phyloP scores from a whole-genome alignment of 148 eudicot genomes.

The Rhododendron henanense region DNA sequence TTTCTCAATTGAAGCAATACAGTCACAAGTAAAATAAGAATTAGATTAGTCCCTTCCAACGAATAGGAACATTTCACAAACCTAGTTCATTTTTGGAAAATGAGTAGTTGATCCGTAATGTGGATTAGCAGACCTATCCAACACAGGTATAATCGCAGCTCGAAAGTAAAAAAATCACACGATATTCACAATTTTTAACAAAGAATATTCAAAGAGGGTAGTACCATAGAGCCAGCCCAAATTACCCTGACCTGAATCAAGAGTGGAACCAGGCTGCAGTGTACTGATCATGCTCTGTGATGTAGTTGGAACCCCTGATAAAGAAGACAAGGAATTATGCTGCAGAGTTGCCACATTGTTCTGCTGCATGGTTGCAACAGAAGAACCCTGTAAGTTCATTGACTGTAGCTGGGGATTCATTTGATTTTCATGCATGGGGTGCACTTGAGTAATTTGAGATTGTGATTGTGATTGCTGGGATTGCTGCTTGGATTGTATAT shows the following conservation, averaged over 20 bases:
- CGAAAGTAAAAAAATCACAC: background rate
- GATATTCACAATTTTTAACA: background rate
- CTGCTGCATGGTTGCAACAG: no score
- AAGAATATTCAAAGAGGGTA: background rate
- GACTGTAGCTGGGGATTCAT: constrained; percentile 56
- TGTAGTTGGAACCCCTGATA: no score
- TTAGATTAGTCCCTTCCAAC: background rate
- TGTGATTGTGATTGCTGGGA: constrained; percentile 24
- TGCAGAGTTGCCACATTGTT: no score
- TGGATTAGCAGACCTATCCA: no score
- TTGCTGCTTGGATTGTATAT: constrained; percentile 51
- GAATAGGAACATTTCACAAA: no score
- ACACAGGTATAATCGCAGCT: background rate
- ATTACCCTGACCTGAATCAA: constrained; percentile 55
- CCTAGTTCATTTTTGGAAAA: background rate
- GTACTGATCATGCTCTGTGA: constrained; percentile 44
- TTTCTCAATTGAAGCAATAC: background rate
- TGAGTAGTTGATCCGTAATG: background rate
- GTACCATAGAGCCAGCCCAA: background rate
- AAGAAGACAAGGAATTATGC: no score
- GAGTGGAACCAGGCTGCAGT: constrained; percentile 47
- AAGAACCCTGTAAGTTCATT: constrained; percentile 51
- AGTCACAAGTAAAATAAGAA: no score
- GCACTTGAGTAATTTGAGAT: constrained; percentile 66
- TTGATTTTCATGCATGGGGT: constrained; percentile 49